Evolutionary conservation across 1,139 yeast genomes (phyloP).

Genomic region (Fermentozyma sake): DNA sequence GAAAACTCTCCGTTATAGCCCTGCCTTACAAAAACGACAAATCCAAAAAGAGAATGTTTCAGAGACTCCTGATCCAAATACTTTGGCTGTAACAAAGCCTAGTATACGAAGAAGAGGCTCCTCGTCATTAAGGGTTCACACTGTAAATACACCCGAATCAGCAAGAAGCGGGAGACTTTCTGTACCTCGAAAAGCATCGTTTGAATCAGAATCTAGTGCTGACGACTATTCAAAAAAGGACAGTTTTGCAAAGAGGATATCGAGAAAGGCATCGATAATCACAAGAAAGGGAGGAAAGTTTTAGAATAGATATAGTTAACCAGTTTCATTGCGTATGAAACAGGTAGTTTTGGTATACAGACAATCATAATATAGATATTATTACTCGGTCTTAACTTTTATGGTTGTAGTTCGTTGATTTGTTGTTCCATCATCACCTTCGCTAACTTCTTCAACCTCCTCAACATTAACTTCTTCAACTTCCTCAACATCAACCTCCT

Average conservation of each 20-base stretch:
- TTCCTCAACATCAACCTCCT: too few species aligned
- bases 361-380: too few species aligned
- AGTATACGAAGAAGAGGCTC: too few species aligned
- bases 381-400: not conserved
- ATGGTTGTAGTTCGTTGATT: conserved; percentile 4
- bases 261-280: conserved; percentile 31
- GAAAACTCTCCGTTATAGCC: conserved; percentile 52
- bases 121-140: too few species aligned
- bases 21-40: conserved; percentile 48
- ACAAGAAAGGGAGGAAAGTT: conserved; percentile 4
- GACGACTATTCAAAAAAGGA: conserved; percentile 13
- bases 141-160: conserved; percentile 1
- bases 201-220: conserved; percentile 10
- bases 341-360: too few species aligned
- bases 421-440: conserved; percentile 9
- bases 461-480: too few species aligned
- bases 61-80: not conserved
- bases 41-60: not conserved
- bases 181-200: conserved; percentile 10
- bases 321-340: too few species aligned
- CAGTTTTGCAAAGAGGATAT: conserved; percentile 26
- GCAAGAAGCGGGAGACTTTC: conserved; percentile 4
- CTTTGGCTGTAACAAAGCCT: too few species aligned
- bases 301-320: too few species aligned
- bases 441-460: conserved; percentile 3